A percentile compares a stretch with the other conserved stretches of the same genome.
Conservation (phyloP, 768 basidiomycete species). For the Postia placenta region DNA sequence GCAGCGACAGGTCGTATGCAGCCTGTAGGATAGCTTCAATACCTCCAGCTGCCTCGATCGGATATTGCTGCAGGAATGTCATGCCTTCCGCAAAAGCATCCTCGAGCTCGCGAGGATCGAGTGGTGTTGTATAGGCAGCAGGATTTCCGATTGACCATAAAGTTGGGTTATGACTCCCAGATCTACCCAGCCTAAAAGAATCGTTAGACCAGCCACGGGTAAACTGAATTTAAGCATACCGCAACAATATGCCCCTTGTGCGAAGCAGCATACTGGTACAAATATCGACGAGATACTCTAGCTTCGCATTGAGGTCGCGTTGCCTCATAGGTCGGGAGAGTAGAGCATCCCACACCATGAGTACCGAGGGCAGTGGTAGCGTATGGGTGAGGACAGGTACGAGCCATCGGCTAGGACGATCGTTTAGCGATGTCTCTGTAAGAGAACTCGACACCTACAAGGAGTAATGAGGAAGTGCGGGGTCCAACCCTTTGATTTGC, state of each 20-base stretch:
- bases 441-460: slow-evolving; percentile 42
- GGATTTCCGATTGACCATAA: slow-evolving; percentile 50
- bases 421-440: background rate
- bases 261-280: slow-evolving; percentile 65
- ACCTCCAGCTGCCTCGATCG: slow-evolving; percentile 59
- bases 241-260: slow-evolving; percentile 44
- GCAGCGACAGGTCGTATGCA: slow-evolving; percentile 51
- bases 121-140: slow-evolving; percentile 33
- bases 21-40: slow-evolving; percentile 66
- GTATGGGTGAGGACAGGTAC: slow-evolving; percentile 68
- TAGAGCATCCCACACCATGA: slow-evolving; percentile 66
- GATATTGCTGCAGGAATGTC: slow-evolving; percentile 58
- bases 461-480: slow-evolving; percentile 71
- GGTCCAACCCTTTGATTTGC: slow-evolving; percentile 63
- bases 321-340: slow-evolving; percentile 55
- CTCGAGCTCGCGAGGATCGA: slow-evolving; percentile 45
- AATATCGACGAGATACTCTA: slow-evolving; percentile 65
- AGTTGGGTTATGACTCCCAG: slow-evolving; percentile 33
- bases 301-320: slow-evolving; percentile 48
- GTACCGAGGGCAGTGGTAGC: slow-evolving; percentile 53
- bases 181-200: slow-evolving; percentile 46
- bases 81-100: slow-evolving; percentile 67
- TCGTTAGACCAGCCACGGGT: slow-evolving; percentile 1
- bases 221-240: slow-evolving; percentile 23
- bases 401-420: slow-evolving; percentile 58